Base-by-base conservation (phyloP, 352 stramenopile species). In the Globisporangium iwayamae region DNA sequence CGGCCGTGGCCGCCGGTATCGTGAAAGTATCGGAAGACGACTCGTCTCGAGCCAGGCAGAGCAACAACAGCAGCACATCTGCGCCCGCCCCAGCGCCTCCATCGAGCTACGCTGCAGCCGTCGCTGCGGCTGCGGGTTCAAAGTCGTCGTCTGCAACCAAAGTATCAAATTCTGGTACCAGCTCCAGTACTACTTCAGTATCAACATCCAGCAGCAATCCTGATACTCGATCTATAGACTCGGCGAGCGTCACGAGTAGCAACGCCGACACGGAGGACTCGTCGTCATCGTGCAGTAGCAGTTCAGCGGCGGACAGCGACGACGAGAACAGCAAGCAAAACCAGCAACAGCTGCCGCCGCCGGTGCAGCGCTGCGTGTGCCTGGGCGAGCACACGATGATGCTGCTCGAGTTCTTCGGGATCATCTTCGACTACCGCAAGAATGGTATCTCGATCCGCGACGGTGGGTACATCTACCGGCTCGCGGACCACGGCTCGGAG, bases 331-430 rank as follows among this genome's bases (percentile, higher is more conserved):
- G 10, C 32, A 54, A 28, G 32, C 72, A 36, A 5, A 41, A 59
- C 4, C 66, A 66, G 20, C 32, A 50, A 13, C 36, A 56, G 38
- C 5, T 47, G 36, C 28, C 54, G 36, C 45, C 25, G 20, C 46
- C 58, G 30, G 16, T 20, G 9, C 57, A 65, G n/a, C 45, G 57
- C 4, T 64, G 45, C n/a, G 70, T 74, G 34, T 92, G 80, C 4
- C 70, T 95, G 14, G 86, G 86, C 28, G 79, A 85, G 43, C 82
- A 91, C 59, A 88, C 81, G 41, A 69, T 92, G 63, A 75, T 84
- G 70, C 78, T 96, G 41, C 76, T 96, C 36, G 87, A 96, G 69
- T 93, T 93, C 65, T 96, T 89, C 48, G 87, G 87, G 28, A 87
- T 89, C 34, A 75, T 93, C 41, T 96, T 96, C 63, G 80, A 96